Evolutionary conservation across 306 rosid genomes (phyloP).

Genomic region (Carpinus viminea): DNA sequence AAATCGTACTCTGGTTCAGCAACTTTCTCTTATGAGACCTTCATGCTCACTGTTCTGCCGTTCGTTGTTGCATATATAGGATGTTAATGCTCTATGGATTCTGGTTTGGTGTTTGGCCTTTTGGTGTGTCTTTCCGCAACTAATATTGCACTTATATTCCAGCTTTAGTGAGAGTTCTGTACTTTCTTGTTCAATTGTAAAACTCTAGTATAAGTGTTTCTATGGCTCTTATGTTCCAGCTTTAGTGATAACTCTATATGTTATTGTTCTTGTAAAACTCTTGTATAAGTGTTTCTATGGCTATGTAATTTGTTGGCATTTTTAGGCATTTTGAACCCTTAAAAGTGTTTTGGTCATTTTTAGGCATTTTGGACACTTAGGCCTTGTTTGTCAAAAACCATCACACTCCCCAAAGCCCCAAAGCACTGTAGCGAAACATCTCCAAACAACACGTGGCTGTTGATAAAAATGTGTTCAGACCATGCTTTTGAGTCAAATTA

Average conservation of each 20-base stretch:
- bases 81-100: constrained; percentile 15
- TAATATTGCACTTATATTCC: background rate
- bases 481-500: too few relatives aligned
- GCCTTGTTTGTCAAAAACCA: too few relatives aligned
- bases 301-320: background rate
- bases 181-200: background rate
- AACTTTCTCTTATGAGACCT: constrained; percentile 76
- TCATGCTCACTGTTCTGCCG: constrained; percentile 94
- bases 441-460: too few relatives aligned
- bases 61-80: constrained; percentile 77
- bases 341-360: too few relatives aligned
- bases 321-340: too few relatives aligned
- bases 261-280: background rate
- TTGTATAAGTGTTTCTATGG: background rate
- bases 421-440: too few relatives aligned
- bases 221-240: background rate
- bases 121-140: background rate
- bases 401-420: too few relatives aligned
- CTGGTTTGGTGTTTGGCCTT: background rate
- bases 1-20: constrained; percentile 64
- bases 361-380: too few relatives aligned
- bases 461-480: too few relatives aligned
- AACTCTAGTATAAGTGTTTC: background rate
- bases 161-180: background rate
- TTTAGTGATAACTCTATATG: background rate